Conservation (phyloP, 176 grass and related monocot species). For the Oropetium thomaeum region DNA sequence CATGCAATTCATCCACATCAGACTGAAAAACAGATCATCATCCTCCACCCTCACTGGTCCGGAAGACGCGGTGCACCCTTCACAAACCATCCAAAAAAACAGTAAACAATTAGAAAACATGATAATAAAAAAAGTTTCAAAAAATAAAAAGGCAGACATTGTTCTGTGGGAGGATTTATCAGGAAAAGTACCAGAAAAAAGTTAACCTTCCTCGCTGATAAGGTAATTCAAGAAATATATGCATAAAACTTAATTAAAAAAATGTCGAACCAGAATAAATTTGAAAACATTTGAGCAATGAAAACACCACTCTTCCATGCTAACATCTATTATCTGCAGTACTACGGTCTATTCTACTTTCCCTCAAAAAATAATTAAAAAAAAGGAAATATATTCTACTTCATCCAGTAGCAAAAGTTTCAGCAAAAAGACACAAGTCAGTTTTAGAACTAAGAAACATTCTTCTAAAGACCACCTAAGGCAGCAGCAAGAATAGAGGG, state of each 20-base stretch:
- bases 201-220: background rate
- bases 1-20: conserved; percentile 26
- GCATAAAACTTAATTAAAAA: background rate
- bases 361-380: too few species aligned
- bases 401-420: background rate
- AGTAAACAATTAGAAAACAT: background rate
- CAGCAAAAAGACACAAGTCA: background rate
- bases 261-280: background rate
- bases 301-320: background rate
- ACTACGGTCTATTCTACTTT: background rate
- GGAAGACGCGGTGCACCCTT: conserved; percentile 23
- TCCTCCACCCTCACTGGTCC: background rate
- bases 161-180: background rate
- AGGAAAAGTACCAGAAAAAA: background rate
- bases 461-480: too few species aligned
- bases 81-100: conserved; percentile 20
- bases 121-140: background rate
- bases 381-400: too few species aligned
- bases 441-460: background rate
- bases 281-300: background rate
- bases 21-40: conserved; percentile 31
- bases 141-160: background rate
- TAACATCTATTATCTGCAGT: too few species aligned
- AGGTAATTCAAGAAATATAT: background rate
- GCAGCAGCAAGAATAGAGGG: too few species aligned